phyloP scores from a whole-genome alignment of 352 stramenopile species.

The Phytopythium boreale region DNA sequence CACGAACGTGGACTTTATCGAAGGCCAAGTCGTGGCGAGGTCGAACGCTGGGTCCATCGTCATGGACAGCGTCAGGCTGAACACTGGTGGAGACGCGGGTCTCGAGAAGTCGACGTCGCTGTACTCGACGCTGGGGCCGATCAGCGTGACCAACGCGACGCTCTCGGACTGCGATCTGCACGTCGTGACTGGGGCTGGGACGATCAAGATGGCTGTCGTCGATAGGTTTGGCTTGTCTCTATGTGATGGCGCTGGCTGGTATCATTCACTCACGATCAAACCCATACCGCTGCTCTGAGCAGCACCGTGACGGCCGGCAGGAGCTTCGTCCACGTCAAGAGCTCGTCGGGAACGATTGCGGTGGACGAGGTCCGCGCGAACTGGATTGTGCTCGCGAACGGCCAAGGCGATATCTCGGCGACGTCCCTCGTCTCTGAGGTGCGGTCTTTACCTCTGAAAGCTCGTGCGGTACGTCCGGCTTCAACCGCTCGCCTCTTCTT shows the following conservation, averaged over 20 bases:
- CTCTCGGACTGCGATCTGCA: slow-evolving; percentile 53
- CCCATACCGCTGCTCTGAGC: neutral
- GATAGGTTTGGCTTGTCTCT: slow-evolving; percentile 27
- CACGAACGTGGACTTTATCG: slow-evolving; percentile 31
- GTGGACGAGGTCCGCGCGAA: slow-evolving; percentile 42
- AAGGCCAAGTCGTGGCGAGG: slow-evolving; percentile 28
- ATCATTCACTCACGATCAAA: neutral
- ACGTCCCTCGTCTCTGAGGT: slow-evolving; percentile 35
- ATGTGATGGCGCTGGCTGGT: neutral
- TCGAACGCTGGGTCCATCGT: slow-evolving; percentile 53
- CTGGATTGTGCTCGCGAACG: slow-evolving; percentile 51
- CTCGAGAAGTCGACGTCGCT: slow-evolving; percentile 29
- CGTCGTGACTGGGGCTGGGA: slow-evolving; percentile 46
- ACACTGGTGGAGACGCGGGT: slow-evolving; percentile 20
- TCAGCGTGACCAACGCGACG: slow-evolving; percentile 41
- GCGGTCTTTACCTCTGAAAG: neutral
- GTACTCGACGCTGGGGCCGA: slow-evolving; percentile 42
- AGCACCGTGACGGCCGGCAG: slow-evolving; percentile 47
- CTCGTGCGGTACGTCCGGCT: neutral
- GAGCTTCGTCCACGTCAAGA: slow-evolving; percentile 46
- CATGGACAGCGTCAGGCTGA: slow-evolving; percentile 36
- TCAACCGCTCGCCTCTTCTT: neutral
- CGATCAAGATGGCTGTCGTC: slow-evolving; percentile 31
- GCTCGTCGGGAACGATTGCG: slow-evolving; percentile 44
- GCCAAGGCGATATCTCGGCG: slow-evolving; percentile 40